Percentiles rank a stretch among this genome's conserved stretches.
Conservation (phyloP, 371 early-diverging fungal genomes). For the Saksenaea oblongispora region DNA sequence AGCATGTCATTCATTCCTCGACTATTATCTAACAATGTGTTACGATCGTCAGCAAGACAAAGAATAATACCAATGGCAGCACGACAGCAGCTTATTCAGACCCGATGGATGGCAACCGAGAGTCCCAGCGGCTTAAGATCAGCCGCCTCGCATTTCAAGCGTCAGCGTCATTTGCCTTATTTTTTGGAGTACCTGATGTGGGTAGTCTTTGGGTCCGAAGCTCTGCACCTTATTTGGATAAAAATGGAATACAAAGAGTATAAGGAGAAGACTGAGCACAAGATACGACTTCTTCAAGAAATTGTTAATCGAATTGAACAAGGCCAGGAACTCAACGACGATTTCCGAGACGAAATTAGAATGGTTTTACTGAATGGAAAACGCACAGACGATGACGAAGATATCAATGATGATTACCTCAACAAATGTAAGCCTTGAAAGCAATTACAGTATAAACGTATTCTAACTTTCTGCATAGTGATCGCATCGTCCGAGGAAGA, state of each 20-base stretch:
- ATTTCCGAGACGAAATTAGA: constrained; percentile 38
- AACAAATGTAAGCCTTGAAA: constrained; percentile 29
- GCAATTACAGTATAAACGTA: background rate
- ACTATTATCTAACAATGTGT: constrained; percentile 1
- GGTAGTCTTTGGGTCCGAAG: constrained; percentile 52
- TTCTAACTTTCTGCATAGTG: background rate
- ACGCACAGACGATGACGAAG: constrained; percentile 15
- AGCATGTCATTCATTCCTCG: background rate
- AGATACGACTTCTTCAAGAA: constrained; percentile 42
- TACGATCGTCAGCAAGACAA: constrained; percentile 14
- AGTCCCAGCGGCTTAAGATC: constrained; percentile 13
- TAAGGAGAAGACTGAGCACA: constrained; percentile 40
- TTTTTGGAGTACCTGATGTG: constrained; percentile 53
- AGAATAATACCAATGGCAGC: constrained; percentile 1
- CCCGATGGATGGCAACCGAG: constrained; percentile 6
- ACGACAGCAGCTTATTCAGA: background rate
- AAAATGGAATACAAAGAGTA: constrained; percentile 53
- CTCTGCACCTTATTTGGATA: constrained; percentile 52
- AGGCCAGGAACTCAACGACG: constrained; percentile 34
- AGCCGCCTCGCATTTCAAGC: constrained; percentile 43
- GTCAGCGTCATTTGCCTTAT: constrained; percentile 46
- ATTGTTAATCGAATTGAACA: constrained; percentile 36
- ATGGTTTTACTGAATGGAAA: constrained; percentile 35
- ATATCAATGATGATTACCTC: constrained; percentile 42
- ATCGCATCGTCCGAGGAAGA: background rate